Evolutionary conservation across 2,329 filamentous ascomycete genomes (phyloP).

Genomic region (Talaromyces sp.): DNA sequence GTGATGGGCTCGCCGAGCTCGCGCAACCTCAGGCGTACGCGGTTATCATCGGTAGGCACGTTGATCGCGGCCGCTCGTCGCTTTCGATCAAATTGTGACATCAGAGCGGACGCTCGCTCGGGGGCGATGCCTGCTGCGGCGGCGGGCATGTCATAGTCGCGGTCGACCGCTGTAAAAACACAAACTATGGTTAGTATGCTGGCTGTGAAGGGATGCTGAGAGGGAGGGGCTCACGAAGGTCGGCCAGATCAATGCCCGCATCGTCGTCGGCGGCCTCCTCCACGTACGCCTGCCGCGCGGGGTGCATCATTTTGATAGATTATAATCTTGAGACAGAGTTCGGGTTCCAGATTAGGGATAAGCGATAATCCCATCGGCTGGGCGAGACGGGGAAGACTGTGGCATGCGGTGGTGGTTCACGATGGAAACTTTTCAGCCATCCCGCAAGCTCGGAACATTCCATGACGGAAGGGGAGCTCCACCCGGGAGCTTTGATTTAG

Average conservation of each 20-base stretch:
- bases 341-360: neutral
- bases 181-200: constrained; percentile 1
- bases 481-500: neutral
- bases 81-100: constrained; percentile 87
- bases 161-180: constrained; percentile 56
- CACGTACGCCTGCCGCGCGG: constrained; percentile 86
- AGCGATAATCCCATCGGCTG: neutral
- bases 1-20: constrained; percentile 91
- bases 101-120: constrained; percentile 77
- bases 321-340: neutral
- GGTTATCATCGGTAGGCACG: constrained; percentile 88
- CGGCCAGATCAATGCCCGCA: constrained; percentile 57
- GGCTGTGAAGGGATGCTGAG: neutral
- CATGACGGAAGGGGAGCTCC: neutral
- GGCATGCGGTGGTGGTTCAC: neutral
- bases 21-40: constrained; percentile 73
- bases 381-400: neutral
- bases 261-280: constrained; percentile 64
- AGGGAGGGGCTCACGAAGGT: constrained; percentile 52
- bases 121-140: constrained; percentile 61
- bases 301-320: constrained; percentile 60
- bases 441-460: neutral
- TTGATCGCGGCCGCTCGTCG: constrained; percentile 80
- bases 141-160: constrained; percentile 75
- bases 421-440: neutral